A percentile compares a stretch with the other conserved stretches of the same genome.
phyloP scores from a whole-genome alignment of 495 filamentous ascomycete species.

The Podospora sp. region DNA sequence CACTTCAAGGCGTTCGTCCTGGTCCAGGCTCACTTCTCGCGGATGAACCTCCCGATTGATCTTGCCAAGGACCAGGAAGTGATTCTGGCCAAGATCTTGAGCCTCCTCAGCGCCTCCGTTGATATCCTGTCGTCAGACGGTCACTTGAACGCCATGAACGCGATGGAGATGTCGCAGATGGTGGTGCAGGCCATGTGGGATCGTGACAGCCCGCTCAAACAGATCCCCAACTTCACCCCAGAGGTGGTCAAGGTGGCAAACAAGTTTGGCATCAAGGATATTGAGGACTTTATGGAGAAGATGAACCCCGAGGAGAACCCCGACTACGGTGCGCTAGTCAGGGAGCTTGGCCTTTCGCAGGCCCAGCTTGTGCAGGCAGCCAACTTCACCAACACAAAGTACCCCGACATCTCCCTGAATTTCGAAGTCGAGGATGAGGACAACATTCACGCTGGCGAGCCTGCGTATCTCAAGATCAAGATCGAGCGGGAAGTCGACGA shows the following conservation, averaged over 20 bases:
- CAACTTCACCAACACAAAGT: conserved; percentile 93
- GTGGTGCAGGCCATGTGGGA: conserved; percentile 99
- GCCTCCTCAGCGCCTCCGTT: conserved; percentile 86
- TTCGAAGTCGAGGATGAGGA: conserved; percentile 84
- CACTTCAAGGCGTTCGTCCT: conserved; percentile 98
- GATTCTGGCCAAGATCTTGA: conserved; percentile 81
- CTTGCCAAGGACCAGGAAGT: conserved; percentile 96
- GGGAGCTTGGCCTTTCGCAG: conserved; percentile 76
- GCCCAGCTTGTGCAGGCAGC: conserved; percentile 86
- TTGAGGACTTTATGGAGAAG: conserved; percentile 97
- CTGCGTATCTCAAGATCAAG: conserved; percentile 81
- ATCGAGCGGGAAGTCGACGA: conserved; percentile 82
- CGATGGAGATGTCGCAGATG: conserved; percentile 99
- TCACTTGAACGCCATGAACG: conserved; percentile 93
- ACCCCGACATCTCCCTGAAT: conserved; percentile 88
- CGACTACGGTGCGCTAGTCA: conserved; percentile 72
- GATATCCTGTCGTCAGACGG: conserved; percentile 96
- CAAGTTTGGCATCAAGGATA: conserved; percentile 79
- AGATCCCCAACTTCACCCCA: conserved; percentile 92
- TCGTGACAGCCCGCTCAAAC: conserved; percentile 92
- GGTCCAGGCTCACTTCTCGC: conserved; percentile 94
- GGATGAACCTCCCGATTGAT: conserved; percentile 94
- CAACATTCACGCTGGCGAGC: conserved; percentile 73
- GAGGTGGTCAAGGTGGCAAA: conserved; percentile 82
- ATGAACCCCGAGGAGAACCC: conserved; percentile 94